Evolutionary conservation across 306 rosid species (phyloP).

Genomic region (Cucumis hystrix): DNA sequence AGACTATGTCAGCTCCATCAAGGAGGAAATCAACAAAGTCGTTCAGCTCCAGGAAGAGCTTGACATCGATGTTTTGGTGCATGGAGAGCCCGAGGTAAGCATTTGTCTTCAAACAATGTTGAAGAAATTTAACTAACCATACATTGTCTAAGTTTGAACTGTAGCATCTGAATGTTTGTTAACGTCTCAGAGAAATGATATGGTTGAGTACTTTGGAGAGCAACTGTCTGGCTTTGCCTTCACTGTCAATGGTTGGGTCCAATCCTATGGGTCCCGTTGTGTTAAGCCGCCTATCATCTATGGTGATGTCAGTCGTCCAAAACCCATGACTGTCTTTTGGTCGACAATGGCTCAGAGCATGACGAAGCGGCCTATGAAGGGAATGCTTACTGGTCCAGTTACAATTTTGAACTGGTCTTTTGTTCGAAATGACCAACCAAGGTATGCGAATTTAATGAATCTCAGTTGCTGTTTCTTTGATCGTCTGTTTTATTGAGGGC

Average conservation of each 20-base stretch:
- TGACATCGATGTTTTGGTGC: constrained; percentile 85
- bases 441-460: constrained; percentile 19
- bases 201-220: constrained; percentile 94
- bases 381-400: constrained; percentile 87
- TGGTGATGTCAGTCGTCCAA: constrained; percentile 89
- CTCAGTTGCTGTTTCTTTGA: background rate
- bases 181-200: constrained; percentile 58
- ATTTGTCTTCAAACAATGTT: background rate
- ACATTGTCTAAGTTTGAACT: background rate
- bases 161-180: background rate
- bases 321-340: constrained; percentile 93
- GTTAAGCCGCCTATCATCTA: constrained; percentile 83
- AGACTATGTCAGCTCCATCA: constrained; percentile 41
- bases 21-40: constrained; percentile 65
- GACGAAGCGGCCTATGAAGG: constrained; percentile 83
- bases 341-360: constrained; percentile 70
- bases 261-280: constrained; percentile 75
- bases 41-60: constrained; percentile 81
- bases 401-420: constrained; percentile 88
- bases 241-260: constrained; percentile 90
- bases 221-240: constrained; percentile 85
- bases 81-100: constrained; percentile 83
- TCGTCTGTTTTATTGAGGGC: background rate
- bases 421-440: constrained; percentile 79
- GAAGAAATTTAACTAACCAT: background rate